Conservation (phyloP, 345 rosid genomes). For the Hibiscus mutabilis region DNA sequence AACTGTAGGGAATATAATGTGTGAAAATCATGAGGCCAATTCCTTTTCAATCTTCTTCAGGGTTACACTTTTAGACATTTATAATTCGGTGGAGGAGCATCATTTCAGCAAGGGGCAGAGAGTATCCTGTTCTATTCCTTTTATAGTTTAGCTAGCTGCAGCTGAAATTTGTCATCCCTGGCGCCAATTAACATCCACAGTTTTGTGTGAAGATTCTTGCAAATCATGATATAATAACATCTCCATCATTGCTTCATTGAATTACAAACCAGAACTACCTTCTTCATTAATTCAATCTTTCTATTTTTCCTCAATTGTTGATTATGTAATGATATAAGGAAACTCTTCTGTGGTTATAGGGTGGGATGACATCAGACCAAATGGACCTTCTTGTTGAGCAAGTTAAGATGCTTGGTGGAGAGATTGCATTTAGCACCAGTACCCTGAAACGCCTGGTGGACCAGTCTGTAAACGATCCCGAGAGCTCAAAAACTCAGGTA, state of each 20-base stretch:
- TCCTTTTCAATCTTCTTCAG: neutral
- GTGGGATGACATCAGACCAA: conserved; percentile 75
- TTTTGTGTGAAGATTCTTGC: neutral
- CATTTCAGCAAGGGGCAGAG: neutral
- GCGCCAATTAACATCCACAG: neutral
- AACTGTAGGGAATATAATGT: neutral
- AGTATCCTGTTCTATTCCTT: neutral
- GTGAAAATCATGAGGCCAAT: neutral
- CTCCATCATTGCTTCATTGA: neutral
- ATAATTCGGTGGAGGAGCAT: neutral
- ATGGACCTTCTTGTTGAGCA: conserved; percentile 97
- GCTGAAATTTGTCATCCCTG: neutral
- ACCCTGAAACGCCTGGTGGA: conserved; percentile 93
- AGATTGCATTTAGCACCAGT: conserved; percentile 89
- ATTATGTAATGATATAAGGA: neutral
- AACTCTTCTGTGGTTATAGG: conserved; percentile 31
- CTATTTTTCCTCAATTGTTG: neutral
- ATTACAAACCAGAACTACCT: neutral
- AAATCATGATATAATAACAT: neutral
- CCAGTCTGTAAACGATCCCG: conserved; percentile 84
- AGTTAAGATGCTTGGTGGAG: conserved; percentile 98
- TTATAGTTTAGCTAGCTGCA: neutral
- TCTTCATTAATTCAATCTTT: neutral
- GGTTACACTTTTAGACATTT: neutral
- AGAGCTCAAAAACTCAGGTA: conserved; percentile 74